Percentiles rank a stretch among this genome's conserved stretches.
These are phyloP conservation scores for Aspergillus asperescens DNA, from an alignment of 495 filamentous ascomycete genomes.

Conservation along the genomic window DNA sequence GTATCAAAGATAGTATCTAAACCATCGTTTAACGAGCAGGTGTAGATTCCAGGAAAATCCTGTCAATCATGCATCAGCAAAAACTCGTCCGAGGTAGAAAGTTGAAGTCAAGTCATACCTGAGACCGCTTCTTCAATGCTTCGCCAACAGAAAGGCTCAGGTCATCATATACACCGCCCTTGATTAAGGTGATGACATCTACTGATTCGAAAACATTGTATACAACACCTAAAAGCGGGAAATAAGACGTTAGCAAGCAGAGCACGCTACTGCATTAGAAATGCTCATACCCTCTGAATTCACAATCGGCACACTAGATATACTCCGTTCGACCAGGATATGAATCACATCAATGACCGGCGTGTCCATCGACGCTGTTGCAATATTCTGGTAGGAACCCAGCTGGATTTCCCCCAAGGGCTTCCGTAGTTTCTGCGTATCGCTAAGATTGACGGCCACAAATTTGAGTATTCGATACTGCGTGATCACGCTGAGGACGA, in stretches of 20 bases:
- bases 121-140: slow-evolving; percentile 77
- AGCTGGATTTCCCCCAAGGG: slow-evolving; percentile 78
- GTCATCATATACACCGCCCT: slow-evolving; percentile 88
- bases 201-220: slow-evolving; percentile 98
- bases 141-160: slow-evolving; percentile 82
- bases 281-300: slow-evolving; percentile 61
- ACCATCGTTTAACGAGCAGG: slow-evolving; percentile 84
- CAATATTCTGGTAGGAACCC: slow-evolving; percentile 75
- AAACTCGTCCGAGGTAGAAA: not conserved
- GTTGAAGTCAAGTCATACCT: slow-evolving; percentile 43
- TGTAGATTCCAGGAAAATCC: slow-evolving; percentile 97
- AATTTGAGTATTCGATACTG: slow-evolving; percentile 99
- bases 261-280: not conserved
- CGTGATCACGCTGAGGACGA: slow-evolving; percentile 93
- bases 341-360: slow-evolving; percentile 96
- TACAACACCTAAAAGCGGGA: slow-evolving; percentile 53
- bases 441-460: slow-evolving; percentile 90
- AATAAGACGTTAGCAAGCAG: not conserved
- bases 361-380: slow-evolving; percentile 83
- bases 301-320: slow-evolving; percentile 90
- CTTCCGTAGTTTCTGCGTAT: slow-evolving; percentile 86
- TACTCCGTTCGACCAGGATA: slow-evolving; percentile 83
- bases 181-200: slow-evolving; percentile 93
- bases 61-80: slow-evolving; percentile 22
- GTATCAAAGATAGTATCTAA: slow-evolving; percentile 96